Evolutionary conservation across 345 rosid genomes (phyloP), one percentile per base, ranked within the genome.

Genomic region (Garcia nutans): DNA sequence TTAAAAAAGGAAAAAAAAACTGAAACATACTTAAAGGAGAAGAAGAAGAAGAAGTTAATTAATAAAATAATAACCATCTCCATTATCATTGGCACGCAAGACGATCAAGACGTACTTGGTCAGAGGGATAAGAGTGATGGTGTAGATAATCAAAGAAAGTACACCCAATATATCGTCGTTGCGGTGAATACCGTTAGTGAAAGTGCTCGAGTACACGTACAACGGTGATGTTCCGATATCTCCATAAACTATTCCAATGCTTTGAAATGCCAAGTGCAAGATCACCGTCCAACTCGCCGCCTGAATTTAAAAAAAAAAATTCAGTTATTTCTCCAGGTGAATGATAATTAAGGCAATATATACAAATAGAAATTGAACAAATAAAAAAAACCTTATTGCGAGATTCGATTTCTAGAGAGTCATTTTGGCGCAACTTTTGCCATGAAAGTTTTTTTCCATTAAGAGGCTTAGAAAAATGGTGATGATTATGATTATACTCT

Each of bases 141-240:
- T 87, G 23, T 88, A 90, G 15, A 86, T 13, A 61, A 90, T 87
- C 63, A 90, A 73, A 55, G 92, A 87, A 6, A 90, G 88, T 0
- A 86, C 89, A 11, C 89, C 92, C 49, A 87, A 49, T 9, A 87
- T 73, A 60, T 90, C 94, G 4, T 90, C 91, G 26, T 41, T 70
- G 75, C 87, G 76, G 2, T 72, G 56, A 44, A 90, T 81, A 0
- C 87, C 92, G 4, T 60, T 17, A 1, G 73, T 0, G 77, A 87
- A 86, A 6, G 83, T 77, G 74, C 87, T 81, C 0, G 86, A 22
- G 55, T 56, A 90, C 3, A 87, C 89, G 45, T 90, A 88, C 3
- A 90, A 81, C 8, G 91, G 92, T 22, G 92, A 90, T 11, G 94
- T 88, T 0, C 91, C 92, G 0, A 88, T 77, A 70, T 90, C 92